Conservation (phyloP, 345 rosid genomes). For the Eucalyptus urophylla region DNA sequence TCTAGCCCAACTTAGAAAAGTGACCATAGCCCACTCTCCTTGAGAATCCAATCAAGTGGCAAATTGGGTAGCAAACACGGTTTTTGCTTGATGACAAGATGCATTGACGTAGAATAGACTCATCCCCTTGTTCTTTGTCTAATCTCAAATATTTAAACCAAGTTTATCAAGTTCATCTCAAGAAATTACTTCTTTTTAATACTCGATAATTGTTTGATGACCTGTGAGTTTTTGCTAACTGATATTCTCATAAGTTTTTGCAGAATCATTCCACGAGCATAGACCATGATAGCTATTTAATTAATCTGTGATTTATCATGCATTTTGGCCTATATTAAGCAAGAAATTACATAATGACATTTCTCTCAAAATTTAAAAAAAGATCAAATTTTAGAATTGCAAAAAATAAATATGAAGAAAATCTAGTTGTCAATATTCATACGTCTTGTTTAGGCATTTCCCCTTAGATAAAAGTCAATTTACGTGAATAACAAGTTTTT, state of each 20-base stretch:
- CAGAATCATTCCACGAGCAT: not conserved
- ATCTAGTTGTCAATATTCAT: no score
- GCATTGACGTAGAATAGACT: not conserved
- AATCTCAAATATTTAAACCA: not conserved
- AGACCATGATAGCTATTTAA: not conserved
- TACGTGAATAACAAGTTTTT: no score
- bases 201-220: not conserved
- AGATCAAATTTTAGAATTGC: no score
- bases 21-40: no score
- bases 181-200: not conserved
- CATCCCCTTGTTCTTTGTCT: not conserved
- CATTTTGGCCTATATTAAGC: not conserved
- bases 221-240: not conserved
- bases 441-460: no score
- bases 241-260: not conserved
- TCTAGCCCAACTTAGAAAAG: no score
- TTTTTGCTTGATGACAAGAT: not conserved
- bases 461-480: no score
- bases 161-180: not conserved
- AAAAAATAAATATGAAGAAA: no score
- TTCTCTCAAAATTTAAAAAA: not conserved
- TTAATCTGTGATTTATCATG: not conserved
- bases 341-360: not conserved
- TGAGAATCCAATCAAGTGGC: no score
- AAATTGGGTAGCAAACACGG: no score